These are phyloP conservation scores for Lagenidium sp. DNA, from an alignment of 352 stramenopile genomes.

Conservation along the genomic window DNA sequence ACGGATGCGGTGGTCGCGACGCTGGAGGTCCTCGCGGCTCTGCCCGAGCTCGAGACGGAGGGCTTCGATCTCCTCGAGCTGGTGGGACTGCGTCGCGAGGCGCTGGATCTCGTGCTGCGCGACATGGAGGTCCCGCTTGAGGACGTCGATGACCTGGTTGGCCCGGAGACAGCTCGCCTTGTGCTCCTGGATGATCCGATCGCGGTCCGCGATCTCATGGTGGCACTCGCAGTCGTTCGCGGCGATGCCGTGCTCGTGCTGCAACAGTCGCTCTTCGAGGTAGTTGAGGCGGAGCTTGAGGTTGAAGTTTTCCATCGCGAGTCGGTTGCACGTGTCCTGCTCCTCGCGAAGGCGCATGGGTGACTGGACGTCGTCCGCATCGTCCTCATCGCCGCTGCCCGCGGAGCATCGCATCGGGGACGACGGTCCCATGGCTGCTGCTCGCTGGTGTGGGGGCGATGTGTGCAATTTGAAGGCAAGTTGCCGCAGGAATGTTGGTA, in stretches of 20 bases:
- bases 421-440: neutral
- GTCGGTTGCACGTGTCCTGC: constrained; percentile 40
- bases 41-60: constrained; percentile 28
- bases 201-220: constrained; percentile 32
- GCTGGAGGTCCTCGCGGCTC: constrained; percentile 21
- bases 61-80: constrained; percentile 22
- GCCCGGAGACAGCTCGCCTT: constrained; percentile 26
- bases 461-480: neutral
- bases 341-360: constrained; percentile 40
- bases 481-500: neutral
- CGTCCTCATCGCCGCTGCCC: constrained; percentile 4
- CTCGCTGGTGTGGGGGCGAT: neutral
- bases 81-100: constrained; percentile 3
- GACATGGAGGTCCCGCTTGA: constrained; percentile 24
- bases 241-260: constrained; percentile 41
- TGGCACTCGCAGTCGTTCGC: constrained; percentile 45
- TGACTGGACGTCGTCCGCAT: neutral
- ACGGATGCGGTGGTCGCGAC: too few relatives aligned
- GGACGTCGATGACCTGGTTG: constrained; percentile 41
- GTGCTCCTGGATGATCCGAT: constrained; percentile 9
- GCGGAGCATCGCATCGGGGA: neutral
- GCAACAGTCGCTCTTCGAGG: constrained; percentile 56
- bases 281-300: constrained; percentile 54
- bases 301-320: constrained; percentile 73
- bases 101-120: constrained; percentile 5